Conservation (phyloP, 345 rosid genomes). For the Gossypium stocksii region DNA sequence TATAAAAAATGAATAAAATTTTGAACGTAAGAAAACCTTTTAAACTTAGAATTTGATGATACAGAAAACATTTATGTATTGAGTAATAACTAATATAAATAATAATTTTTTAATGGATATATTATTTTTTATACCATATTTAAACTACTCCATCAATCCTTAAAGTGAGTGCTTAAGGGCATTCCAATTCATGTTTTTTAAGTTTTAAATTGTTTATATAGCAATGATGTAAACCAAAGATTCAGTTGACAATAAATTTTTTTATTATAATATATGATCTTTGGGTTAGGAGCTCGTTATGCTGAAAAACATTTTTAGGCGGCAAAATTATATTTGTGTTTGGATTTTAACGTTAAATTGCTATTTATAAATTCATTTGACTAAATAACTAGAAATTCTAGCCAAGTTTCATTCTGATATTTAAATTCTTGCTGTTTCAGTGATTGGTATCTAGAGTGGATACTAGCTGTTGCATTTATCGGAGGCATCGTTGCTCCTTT, state of each 20-base stretch:
- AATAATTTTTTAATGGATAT: background rate
- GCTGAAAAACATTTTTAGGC: background rate
- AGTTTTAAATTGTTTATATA: too few species aligned
- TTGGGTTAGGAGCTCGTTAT: background rate
- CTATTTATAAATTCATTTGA: background rate
- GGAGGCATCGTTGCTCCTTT: slow-evolving; percentile 80
- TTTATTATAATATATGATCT: background rate
- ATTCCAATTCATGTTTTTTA: too few species aligned
- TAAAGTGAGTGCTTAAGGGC: too few species aligned
- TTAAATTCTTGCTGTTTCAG: slow-evolving; percentile 26
- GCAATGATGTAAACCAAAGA: too few species aligned
- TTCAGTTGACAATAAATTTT: too few species aligned
- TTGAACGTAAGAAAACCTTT: background rate
- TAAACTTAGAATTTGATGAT: background rate
- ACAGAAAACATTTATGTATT: background rate
- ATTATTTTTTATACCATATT: too few species aligned
- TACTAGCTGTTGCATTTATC: slow-evolving; percentile 68
- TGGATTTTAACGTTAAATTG: background rate
- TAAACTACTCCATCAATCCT: too few species aligned
- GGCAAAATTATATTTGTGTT: background rate
- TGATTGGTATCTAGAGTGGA: slow-evolving; percentile 72
- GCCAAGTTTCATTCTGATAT: background rate
- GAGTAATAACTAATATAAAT: background rate
- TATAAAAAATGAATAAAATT: background rate
- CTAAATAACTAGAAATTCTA: too few species aligned